Conservation (phyloP, 2,329 filamentous ascomycete genomes). For the Nannizziopsis barbatae region DNA sequence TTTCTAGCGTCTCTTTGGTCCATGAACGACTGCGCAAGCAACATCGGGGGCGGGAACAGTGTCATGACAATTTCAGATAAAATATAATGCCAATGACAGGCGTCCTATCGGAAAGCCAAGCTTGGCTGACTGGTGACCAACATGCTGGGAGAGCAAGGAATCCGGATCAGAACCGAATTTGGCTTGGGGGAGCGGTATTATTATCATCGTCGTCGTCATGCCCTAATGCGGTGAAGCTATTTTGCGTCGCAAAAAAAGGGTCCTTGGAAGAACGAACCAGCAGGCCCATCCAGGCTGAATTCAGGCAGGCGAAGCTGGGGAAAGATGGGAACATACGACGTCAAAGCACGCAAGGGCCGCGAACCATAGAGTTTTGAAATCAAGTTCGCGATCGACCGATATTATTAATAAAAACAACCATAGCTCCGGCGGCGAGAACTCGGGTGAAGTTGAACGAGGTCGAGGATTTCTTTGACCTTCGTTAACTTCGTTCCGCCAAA, state of each 20-base stretch:
- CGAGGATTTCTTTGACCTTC: too few species aligned
- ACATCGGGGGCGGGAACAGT: background rate
- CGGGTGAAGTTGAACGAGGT: too few species aligned
- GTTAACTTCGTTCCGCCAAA: too few species aligned
- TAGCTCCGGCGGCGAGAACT: too few species aligned
- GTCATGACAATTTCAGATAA: too few species aligned
- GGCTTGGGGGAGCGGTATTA: background rate
- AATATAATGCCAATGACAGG: background rate
- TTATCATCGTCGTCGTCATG: background rate
- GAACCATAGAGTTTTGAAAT: too few species aligned
- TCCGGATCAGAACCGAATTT: background rate
- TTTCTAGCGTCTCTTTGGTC: background rate
- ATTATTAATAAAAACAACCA: too few species aligned
- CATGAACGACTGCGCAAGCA: background rate
- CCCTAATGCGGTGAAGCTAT: background rate
- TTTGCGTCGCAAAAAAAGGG: background rate
- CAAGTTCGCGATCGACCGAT: too few species aligned
- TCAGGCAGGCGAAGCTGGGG: background rate
- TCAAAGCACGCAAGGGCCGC: background rate
- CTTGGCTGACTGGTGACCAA: background rate
- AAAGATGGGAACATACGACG: background rate
- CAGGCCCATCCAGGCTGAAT: background rate
- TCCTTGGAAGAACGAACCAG: too few species aligned
- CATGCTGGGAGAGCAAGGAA: conserved; percentile 1
- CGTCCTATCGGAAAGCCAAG: background rate